Evolutionary conservation across 108 stramenopile species (phyloP).

Genomic region (Cyclotella kingstonii): DNA sequence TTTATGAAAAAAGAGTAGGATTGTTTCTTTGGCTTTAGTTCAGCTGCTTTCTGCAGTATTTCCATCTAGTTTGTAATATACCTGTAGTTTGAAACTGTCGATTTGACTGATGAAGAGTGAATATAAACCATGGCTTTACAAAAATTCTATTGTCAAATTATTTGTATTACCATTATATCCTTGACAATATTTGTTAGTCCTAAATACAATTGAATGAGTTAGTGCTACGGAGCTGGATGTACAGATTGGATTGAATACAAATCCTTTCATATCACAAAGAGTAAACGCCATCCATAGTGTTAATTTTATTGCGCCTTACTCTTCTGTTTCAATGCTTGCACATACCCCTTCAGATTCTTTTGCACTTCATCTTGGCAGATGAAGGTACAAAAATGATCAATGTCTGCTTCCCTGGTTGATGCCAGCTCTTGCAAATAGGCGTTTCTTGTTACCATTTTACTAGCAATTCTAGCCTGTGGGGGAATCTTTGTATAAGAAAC

Average conservation of each 20-base stretch:
- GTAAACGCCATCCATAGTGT: constrained; percentile 1
- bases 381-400: constrained; percentile 63
- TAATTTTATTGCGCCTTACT: constrained; percentile 23
- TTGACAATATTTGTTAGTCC: too few relatives aligned
- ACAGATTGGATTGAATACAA: too few relatives aligned
- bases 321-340: constrained; percentile 51
- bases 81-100: too few relatives aligned
- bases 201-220: too few relatives aligned
- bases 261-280: too few relatives aligned
- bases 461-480: constrained; percentile 52
- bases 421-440: constrained; percentile 46
- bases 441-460: constrained; percentile 59
- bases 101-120: too few relatives aligned
- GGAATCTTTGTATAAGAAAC: constrained; percentile 57
- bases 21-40: background rate
- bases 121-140: too few relatives aligned
- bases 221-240: too few relatives aligned
- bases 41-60: background rate
- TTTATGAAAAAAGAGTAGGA: constrained; percentile 20
- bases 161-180: too few relatives aligned
- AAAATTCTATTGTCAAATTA: too few relatives aligned
- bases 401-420: constrained; percentile 56
- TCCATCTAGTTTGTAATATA: too few relatives aligned
- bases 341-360: constrained; percentile 51
- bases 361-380: constrained; percentile 64